A percentile compares a stretch with the other conserved stretches of the same genome.
Conservation (phyloP, 139 green algal genomes). For the Coelastrella sp. region DNA sequence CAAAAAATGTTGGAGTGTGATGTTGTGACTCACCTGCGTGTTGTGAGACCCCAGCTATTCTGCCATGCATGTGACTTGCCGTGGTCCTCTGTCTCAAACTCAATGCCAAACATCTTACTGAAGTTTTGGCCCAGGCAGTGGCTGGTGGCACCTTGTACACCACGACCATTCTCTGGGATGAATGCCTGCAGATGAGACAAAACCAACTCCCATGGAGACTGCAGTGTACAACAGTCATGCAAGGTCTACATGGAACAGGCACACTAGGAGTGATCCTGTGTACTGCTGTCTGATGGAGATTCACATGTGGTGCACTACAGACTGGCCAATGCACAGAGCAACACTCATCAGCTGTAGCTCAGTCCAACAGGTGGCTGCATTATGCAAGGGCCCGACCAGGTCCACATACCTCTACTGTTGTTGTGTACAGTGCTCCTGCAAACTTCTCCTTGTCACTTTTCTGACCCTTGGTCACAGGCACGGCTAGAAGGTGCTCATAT, state of each 20-base stretch:
- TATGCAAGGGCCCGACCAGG: background rate
- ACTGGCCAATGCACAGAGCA: no score
- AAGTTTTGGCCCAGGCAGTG: conserved; percentile 99
- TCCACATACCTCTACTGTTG: conserved; percentile 86
- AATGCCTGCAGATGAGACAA: conserved; percentile 76
- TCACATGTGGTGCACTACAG: no score
- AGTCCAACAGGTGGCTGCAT: no score
- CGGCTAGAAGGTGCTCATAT: conserved; percentile 96
- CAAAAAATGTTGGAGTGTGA: no score
- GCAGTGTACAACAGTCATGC: no score
- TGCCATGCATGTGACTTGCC: conserved; percentile 89
- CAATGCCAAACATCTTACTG: conserved; percentile 88
- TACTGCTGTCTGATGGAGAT: no score
- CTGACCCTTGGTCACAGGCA: conserved; percentile 92
- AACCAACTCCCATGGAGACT: no score
- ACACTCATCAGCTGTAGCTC: no score
- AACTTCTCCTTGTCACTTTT: conserved; percentile 99
- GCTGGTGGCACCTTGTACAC: conserved; percentile 96
- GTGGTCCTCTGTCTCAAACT: conserved; percentile 91
- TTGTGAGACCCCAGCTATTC: conserved; percentile 98
- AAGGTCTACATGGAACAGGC: no score
- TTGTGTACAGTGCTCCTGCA: conserved; percentile 96
- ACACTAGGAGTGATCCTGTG: no score
- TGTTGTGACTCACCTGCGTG: conserved; percentile 61
- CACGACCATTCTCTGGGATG: conserved; percentile 91